These are phyloP conservation scores for Rhodomyrtus psidioides DNA, from an alignment of 441 rosid genomes.

Conservation along the genomic window DNA sequence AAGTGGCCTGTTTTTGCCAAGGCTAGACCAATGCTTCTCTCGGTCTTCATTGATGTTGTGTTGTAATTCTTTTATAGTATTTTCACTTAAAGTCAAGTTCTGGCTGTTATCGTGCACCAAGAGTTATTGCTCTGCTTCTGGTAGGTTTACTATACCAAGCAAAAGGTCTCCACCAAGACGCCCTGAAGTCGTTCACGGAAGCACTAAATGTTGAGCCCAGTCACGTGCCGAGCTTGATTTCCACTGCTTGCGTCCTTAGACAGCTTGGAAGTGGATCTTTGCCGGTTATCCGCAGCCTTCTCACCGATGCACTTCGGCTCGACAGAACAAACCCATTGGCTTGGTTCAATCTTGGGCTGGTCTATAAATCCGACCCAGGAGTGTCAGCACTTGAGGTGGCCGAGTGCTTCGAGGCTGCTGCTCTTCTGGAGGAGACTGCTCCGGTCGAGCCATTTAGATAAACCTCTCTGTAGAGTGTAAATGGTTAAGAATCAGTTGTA, in stretches of 20 bases:
- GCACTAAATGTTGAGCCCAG: conserved; percentile 59
- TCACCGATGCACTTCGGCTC: conserved; percentile 56
- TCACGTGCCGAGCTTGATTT: conserved; percentile 70
- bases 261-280: conserved; percentile 29
- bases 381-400: conserved; percentile 57
- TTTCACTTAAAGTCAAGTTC: neutral
- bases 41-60: neutral
- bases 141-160: conserved; percentile 51
- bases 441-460: conserved; percentile 83
- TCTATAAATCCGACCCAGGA: conserved; percentile 38
- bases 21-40: neutral
- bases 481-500: neutral
- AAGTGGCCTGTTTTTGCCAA: neutral
- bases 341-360: conserved; percentile 80
- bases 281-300: conserved; percentile 45
- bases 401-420: conserved; percentile 72
- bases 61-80: neutral
- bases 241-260: conserved; percentile 47
- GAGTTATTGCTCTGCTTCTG: neutral
- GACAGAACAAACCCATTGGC: conserved; percentile 65
- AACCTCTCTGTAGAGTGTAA: conserved; percentile 1
- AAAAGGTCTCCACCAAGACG: conserved; percentile 51
- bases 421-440: conserved; percentile 50
- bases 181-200: conserved; percentile 37
- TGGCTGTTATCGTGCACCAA: neutral